Base-by-base conservation (phyloP, 192 early-diverging fungal species). In the Coemansia asiatica region DNA sequence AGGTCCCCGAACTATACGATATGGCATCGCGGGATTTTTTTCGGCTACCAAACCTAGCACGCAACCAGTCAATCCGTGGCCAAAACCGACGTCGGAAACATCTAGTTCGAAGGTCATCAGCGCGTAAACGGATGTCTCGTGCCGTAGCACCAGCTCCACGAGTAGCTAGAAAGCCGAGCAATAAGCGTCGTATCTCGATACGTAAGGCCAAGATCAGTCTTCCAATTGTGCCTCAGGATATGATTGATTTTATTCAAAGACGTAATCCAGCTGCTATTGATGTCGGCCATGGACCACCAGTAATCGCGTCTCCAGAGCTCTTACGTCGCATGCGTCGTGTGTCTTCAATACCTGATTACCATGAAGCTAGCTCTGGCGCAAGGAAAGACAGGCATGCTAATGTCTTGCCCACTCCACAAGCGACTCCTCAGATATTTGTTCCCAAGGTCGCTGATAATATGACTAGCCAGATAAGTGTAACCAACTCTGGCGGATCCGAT, bases 161-260 rank as follows among this genome's bases (percentile, higher is more conserved):
- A 1, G 22, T 50, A 29, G 60, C 29, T 0, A 56, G 56, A 22
- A n/a, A 44, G 27, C 6, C 63, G 28, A 65, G 46, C 13, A 44
- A 40, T 46, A 61, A 44, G 26, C 63, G 44, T 6, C 56, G 64
- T 1, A 55, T 38, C 2, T 66, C 68, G 12, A 21, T 65, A 19
- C 61, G 63, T 21, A 64, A 61, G 53, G n/a, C 68, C 0, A 65
- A 60, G 1, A 81, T 81, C 51, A 69, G 78, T 23, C 66, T 71
- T 51, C 78, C 78, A 0, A 81, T 81, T 31, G 72, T 81, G 15
- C 78, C 78, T 28, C 78, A 66, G 0, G 78, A 81, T 49, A 70
- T 81, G 72, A 29, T 81, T 9, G 72, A 81, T 13, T 75, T 74
- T 36, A 66, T 81, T 21, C 66, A 81, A n/a, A 63, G 36, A 48